Evolutionary conservation across 2,329 filamentous ascomycete genomes (phyloP).

Genomic region (Gremmenia infestans): DNA sequence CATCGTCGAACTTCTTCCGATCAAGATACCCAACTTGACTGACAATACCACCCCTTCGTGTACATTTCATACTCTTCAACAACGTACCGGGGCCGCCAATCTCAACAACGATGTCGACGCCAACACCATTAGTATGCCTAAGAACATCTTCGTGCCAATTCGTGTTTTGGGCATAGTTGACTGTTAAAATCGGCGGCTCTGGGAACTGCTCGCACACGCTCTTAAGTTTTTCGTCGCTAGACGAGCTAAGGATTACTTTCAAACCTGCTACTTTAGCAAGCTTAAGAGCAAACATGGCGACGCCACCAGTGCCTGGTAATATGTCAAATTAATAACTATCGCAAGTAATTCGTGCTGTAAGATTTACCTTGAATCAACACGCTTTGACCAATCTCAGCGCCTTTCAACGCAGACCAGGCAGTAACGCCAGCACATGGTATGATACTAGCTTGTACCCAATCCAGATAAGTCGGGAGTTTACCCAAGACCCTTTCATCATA

Average conservation of each 20-base stretch:
- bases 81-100: slow-evolving; percentile 39
- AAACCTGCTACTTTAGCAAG: background rate
- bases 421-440: slow-evolving; percentile 43
- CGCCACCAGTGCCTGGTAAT: slow-evolving; percentile 32
- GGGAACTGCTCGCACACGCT: slow-evolving; percentile 40
- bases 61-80: slow-evolving; percentile 1
- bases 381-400: slow-evolving; percentile 36
- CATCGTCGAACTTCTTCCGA: background rate
- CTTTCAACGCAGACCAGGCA: slow-evolving; percentile 44
- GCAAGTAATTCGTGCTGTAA: background rate
- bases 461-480: slow-evolving; percentile 40
- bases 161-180: slow-evolving; percentile 49
- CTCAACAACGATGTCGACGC: slow-evolving; percentile 50
- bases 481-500: slow-evolving; percentile 31
- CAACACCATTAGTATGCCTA: slow-evolving; percentile 38
- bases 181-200: slow-evolving; percentile 37
- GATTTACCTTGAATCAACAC: slow-evolving; percentile 32
- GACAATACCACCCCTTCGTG: background rate
- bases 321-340: background rate
- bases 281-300: slow-evolving; percentile 13
- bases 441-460: slow-evolving; percentile 35
- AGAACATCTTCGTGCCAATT: slow-evolving; percentile 46
- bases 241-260: slow-evolving; percentile 46
- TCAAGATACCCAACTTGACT: background rate
- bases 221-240: slow-evolving; percentile 46